phyloP scores from a whole-genome alignment of 176 grass and related monocot genomes.

The Carex littledalei region DNA sequence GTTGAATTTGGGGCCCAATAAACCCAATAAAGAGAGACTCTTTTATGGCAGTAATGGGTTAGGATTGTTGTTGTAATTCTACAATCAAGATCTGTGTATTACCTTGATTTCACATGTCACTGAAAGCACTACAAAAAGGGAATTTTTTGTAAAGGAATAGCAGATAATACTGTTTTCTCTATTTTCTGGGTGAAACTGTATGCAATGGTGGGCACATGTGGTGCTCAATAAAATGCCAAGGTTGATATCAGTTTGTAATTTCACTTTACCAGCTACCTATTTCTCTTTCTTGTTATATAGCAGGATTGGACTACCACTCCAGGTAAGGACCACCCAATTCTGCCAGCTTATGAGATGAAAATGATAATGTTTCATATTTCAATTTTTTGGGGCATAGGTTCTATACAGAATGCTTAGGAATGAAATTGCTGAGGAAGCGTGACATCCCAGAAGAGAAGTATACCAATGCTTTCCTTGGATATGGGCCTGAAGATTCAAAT shows the following conservation, averaged over 20 bases:
- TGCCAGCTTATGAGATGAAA: not conserved
- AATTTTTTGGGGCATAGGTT: slow-evolving; percentile 43
- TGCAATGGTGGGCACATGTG: not conserved
- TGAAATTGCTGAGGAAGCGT: slow-evolving; percentile 82
- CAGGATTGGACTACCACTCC: too few relatives aligned
- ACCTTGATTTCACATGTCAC: not conserved
- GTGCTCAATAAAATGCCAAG: not conserved
- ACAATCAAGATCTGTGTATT: not conserved
- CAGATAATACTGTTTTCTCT: not conserved
- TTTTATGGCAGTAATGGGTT: not conserved
- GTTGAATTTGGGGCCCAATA: not conserved
- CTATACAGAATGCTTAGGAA: slow-evolving; percentile 86
- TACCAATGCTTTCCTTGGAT: slow-evolving; percentile 80
- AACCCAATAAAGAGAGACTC: not conserved
- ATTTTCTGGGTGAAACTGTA: not conserved
- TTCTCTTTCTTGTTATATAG: not conserved
- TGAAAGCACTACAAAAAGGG: not conserved
- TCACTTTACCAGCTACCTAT: not conserved
- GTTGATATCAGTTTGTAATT: not conserved
- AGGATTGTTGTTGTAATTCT: not conserved
- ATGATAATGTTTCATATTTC: not conserved
- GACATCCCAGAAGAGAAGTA: slow-evolving; percentile 85
- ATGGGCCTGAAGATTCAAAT: slow-evolving; percentile 72
- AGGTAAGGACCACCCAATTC: not conserved
- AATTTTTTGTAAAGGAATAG: not conserved